phyloP scores from a whole-genome alignment of 305 asterid genomes.

The Coffea humblotiana region DNA sequence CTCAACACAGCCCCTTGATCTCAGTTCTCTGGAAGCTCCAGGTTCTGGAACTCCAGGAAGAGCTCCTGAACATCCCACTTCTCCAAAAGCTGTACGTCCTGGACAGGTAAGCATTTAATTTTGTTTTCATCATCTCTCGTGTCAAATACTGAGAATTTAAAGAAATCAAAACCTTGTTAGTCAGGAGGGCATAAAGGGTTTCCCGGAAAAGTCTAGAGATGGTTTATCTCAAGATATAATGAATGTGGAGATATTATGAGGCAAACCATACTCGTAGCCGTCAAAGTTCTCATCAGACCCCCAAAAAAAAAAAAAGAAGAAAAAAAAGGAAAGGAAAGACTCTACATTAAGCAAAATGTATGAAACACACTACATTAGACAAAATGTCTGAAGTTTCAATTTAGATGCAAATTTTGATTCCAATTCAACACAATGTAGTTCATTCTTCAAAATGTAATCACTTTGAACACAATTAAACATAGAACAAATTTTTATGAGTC shows the following conservation, averaged over 20 bases:
- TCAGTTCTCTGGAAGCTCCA: constrained; percentile 90
- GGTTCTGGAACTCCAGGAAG: constrained; percentile 60
- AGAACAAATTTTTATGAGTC: no score
- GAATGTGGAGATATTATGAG: neutral
- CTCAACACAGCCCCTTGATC: constrained; percentile 83
- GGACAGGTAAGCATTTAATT: constrained; percentile 65
- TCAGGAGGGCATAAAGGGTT: neutral
- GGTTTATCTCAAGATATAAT: constrained; percentile 6
- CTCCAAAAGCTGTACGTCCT: constrained; percentile 96
- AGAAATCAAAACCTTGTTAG: neutral
- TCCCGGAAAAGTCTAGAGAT: neutral
- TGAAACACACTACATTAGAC: no score
- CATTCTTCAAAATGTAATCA: no score
- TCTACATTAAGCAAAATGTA: no score
- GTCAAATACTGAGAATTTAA: neutral
- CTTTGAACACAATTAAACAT: no score
- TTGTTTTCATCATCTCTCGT: neutral
- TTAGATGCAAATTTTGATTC: no score
- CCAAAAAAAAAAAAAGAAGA: no score
- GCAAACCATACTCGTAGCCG: neutral
- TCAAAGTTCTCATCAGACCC: neutral
- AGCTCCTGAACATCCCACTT: constrained; percentile 57
- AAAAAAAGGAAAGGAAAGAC: no score
- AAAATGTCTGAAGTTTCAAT: no score
- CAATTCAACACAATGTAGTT: no score